Evolutionary conservation across 2,329 filamentous ascomycete genomes (phyloP).

Genomic region (Diaporthe eres): DNA sequence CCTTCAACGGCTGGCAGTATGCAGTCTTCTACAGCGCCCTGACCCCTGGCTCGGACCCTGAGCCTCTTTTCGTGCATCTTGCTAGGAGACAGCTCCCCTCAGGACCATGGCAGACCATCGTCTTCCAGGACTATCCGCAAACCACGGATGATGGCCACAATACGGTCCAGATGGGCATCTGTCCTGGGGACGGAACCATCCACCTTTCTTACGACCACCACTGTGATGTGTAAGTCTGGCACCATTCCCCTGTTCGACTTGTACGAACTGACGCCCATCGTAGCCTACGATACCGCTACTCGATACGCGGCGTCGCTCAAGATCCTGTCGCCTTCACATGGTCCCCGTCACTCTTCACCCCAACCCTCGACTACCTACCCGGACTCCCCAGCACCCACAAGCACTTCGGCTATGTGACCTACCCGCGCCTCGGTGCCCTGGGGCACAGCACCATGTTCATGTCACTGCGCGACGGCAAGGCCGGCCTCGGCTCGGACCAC

Average conservation of each 20-base stretch:
- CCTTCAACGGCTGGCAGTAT: conserved; percentile 64
- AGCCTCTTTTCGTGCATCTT: conserved; percentile 60
- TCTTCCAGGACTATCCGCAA: conserved; percentile 64
- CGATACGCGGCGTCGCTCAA: conserved; percentile 50
- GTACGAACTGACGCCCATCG: neutral
- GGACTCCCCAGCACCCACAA: conserved; percentile 49
- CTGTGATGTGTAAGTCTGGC: conserved; percentile 52
- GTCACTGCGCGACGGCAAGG: conserved; percentile 65
- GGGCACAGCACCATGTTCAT: conserved; percentile 57
- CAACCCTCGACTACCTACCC: conserved; percentile 53
- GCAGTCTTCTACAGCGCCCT: conserved; percentile 59
- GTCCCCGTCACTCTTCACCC: conserved; percentile 54
- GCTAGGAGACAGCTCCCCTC: conserved; percentile 58
- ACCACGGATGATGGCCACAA: conserved; percentile 66
- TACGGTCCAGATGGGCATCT: conserved; percentile 66
- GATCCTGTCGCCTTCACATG: conserved; percentile 51
- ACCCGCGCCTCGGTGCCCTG: conserved; percentile 62
- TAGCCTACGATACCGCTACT: conserved; percentile 56
- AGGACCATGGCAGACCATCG: conserved; percentile 60
- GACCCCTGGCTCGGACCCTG: conserved; percentile 41
- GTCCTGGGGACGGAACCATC: conserved; percentile 64
- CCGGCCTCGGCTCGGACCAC: conserved; percentile 64
- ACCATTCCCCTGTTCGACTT: neutral
- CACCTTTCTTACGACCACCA: conserved; percentile 68
- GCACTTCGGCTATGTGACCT: conserved; percentile 59